Evolutionary conservation across 257 asterid genomes (phyloP).

Genomic region (Nicotiana tabacum): DNA sequence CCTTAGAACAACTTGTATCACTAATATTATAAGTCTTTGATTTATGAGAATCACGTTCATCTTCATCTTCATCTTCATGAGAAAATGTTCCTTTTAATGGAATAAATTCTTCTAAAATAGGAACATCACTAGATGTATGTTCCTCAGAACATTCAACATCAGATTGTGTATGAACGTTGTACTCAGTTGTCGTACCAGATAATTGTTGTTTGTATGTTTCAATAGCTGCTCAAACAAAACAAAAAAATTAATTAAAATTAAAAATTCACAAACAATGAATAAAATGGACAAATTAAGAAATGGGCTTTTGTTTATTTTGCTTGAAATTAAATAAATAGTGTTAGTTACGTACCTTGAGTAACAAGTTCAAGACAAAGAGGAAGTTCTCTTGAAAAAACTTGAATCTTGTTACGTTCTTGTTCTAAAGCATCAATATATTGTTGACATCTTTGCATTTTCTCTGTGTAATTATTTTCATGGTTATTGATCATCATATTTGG

Average conservation of each 20-base stretch:
- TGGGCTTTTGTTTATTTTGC: not conserved
- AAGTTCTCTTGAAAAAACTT: constrained; percentile 87
- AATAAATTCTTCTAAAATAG: constrained; percentile 27
- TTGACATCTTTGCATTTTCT: constrained; percentile 51
- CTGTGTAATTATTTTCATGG: constrained; percentile 32
- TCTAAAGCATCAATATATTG: constrained; percentile 61
- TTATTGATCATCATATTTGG: constrained; percentile 30
- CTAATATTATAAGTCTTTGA: not conserved
- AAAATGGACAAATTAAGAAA: not conserved
- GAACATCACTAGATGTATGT: constrained; percentile 51
- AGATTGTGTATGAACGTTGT: constrained; percentile 21
- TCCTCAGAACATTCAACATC: constrained; percentile 40
- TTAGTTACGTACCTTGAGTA: constrained; percentile 52
- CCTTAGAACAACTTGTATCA: not conserved
- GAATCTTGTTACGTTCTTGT: constrained; percentile 78
- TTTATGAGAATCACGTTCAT: constrained; percentile 5
- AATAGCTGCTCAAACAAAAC: constrained; percentile 49
- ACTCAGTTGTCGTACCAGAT: constrained; percentile 34
- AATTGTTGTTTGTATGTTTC: constrained; percentile 75
- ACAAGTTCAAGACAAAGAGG: constrained; percentile 92
- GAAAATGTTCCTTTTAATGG: constrained; percentile 44
- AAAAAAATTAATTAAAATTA: not conserved
- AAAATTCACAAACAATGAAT: not conserved
- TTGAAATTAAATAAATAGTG: no score
- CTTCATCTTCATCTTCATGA: constrained; percentile 23